Evolutionary conservation across 805 yeast species (phyloP), one percentile per base, ranked within the genome.

Genomic region (Candida stauntonica): DNA sequence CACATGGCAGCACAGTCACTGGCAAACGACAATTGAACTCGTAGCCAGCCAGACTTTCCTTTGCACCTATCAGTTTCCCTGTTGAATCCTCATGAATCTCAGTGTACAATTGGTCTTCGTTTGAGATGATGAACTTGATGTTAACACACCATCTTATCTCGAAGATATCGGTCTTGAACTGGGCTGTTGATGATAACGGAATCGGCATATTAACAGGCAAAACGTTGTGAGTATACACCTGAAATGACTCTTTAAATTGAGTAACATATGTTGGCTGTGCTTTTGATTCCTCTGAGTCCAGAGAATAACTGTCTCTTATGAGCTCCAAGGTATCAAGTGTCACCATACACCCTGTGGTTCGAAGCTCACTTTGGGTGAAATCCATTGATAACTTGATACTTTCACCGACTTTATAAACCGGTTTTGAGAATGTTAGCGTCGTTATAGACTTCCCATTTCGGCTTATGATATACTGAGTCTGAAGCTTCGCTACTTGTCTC

Each of bases 21-120:
- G 79, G 79, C 5, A 75, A 51, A 29, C 68, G 58, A 36, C 73
- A 69, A 8, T 58, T 53, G 41, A 75, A 67, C 19, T 62, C 68
- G 17, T 51, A 55, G 7, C 73, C 73, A 17, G 57, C 62, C 11
- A 68, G 19, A 17, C 46, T 47, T 21, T 64, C 64, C 26, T 48
- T 59, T 0, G 68, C 66, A 26, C 56, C 54, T 12, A 41, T 48
- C 8, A 65, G 40, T 8, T 42, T 38, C 7, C 73, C 75, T 3
- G 61, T 58, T 12, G 55, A 49, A 44, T 68, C 73, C 11, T 53
- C 57, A 43, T 63, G 66, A 20, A 60, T 52, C 24, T 21, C 24
- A 27, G 48, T 28, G 12, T 31, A 28, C 38, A 31, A 18, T 46
- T 45, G 7, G 38, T 52, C 28, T 39, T 55, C 44, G 47, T 51